Conservation (phyloP, 768 basidiomycete species). For the Leccinum disarticulatum region DNA sequence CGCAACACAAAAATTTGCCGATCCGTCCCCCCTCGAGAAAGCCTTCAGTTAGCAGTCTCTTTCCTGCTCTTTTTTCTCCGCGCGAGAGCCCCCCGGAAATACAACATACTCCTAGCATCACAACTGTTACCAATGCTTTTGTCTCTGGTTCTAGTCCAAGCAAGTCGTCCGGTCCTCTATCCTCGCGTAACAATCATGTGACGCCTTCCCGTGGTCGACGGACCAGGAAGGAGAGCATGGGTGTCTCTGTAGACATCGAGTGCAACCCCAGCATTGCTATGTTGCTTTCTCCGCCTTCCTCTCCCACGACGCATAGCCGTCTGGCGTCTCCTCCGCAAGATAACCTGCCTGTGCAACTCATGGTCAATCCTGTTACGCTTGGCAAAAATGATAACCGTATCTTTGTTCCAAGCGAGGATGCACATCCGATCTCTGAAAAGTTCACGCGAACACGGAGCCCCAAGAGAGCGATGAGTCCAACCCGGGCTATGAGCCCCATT, state of each 20-base stretch:
- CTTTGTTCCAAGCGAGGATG: constrained; percentile 2
- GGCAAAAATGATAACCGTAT: background rate
- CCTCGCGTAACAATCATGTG: background rate
- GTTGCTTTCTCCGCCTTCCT: constrained; percentile 28
- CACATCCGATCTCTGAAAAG: background rate
- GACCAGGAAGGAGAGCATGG: constrained; percentile 12
- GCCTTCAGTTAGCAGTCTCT: constrained; percentile 15
- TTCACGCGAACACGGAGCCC: constrained; percentile 14
- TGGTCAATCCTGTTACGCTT: background rate
- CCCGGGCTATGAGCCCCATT: constrained; percentile 30
- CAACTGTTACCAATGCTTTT: constrained; percentile 12
- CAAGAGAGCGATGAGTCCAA: constrained; percentile 32
- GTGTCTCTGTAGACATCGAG: background rate
- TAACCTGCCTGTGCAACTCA: constrained; percentile 4
- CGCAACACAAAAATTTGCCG: background rate
- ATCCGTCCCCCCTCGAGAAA: constrained; percentile 12
- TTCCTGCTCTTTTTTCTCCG: constrained; percentile 18
- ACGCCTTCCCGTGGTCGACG: constrained; percentile 21
- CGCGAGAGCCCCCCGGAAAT: constrained; percentile 3
- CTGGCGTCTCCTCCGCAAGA: constrained; percentile 4
- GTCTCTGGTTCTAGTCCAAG: constrained; percentile 2
- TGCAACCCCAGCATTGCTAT: constrained; percentile 19
- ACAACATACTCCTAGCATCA: constrained; percentile 10
- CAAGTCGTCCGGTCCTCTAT: background rate
- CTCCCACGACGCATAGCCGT: constrained; percentile 8